Percentiles rank a stretch among this genome's conserved stretches.
Conservation (phyloP, 2,329 filamentous ascomycete genomes). For the Chaetoscypha palmicola region DNA sequence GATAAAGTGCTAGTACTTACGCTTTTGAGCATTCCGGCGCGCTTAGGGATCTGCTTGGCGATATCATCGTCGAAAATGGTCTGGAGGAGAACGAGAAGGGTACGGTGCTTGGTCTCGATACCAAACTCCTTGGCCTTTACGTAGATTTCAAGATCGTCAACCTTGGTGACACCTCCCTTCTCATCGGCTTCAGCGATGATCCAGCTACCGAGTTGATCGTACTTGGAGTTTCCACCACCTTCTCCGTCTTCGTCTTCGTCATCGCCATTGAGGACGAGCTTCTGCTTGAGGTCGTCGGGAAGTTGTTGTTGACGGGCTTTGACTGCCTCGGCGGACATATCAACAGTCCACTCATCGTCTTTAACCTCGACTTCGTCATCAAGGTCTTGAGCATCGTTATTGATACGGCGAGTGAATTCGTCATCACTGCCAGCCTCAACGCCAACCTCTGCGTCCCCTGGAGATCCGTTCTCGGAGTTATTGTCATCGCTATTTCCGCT, state of each 20-base stretch:
- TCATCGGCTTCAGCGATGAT: constrained; percentile 66
- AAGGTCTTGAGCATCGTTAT: constrained; percentile 63
- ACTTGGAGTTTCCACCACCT: constrained; percentile 65
- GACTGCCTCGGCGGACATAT: constrained; percentile 92
- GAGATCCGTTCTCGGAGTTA: constrained; percentile 48
- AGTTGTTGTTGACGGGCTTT: constrained; percentile 89
- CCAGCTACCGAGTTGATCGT: constrained; percentile 91
- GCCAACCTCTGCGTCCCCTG: constrained; percentile 43
- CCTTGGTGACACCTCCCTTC: constrained; percentile 67
- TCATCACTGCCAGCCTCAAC: constrained; percentile 79
- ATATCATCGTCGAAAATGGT: constrained; percentile 91
- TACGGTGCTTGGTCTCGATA: constrained; percentile 91
- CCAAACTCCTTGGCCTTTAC: constrained; percentile 94
- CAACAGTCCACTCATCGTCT: constrained; percentile 91
- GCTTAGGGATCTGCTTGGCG: constrained; percentile 75
- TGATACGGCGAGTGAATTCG: constrained; percentile 74
- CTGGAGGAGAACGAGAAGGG: constrained; percentile 83
- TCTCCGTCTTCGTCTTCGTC: constrained; percentile 78
- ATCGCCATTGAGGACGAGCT: constrained; percentile 73
- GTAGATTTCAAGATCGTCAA: constrained; percentile 88
- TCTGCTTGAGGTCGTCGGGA: constrained; percentile 89
- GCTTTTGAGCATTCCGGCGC: constrained; percentile 83
- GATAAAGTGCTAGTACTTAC: constrained; percentile 38
- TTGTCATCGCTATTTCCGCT: constrained; percentile 56
- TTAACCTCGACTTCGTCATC: constrained; percentile 61